Base-by-base conservation (phyloP, 495 filamentous ascomycete genomes). In the Aspergillus wentii region DNA sequence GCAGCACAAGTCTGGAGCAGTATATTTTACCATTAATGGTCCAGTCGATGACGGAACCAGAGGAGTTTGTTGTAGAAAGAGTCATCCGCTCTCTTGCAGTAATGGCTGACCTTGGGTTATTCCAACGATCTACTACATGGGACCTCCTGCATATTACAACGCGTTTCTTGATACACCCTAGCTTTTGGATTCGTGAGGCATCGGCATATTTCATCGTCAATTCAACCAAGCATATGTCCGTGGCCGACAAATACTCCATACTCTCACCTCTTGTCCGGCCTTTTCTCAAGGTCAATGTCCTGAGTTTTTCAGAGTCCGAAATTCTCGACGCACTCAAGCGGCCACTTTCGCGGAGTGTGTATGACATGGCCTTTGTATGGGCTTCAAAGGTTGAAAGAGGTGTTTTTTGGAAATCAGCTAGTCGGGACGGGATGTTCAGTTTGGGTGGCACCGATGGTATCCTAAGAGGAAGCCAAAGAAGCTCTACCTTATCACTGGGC, bases 1-100 rank as follows among this genome's bases (percentile, higher is more conserved):
- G 94, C 5, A 85, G 82, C 33, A 82, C 77, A 10, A 90, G 83
- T 39, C 61, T 97, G 35, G 94, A 99, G 59, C 91, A 94, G 42
- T 99, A 94, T 52, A 94, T 97, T 32, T 72, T 99, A 26, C 94
- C 94, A 1, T 64, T 99, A 9, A 95, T 99, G 89, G 74, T 95
- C 8, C 94, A 95, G 61, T 89, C 92, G n/a, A 71, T 97, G 48
- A 90, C 90, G 0, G 94, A 99, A 46, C 81, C 87, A 0, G 94
- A 99, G 58, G 94, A 97, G 43, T 89, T 85, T 62, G 91, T 99
- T 3, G 82, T 99, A 10, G 88, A 95, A 56, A 84, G 82, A 33
- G 92, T 94, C 1, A 62, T 99, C 17, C 78, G 88, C 27, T 90
- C 90, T 1, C 74, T 99, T 29, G 86, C 88, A n/a, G 79, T 82